Evolutionary conservation across 2,329 filamentous ascomycete species (phyloP).

Genomic region (Aspergillus caelatus): DNA sequence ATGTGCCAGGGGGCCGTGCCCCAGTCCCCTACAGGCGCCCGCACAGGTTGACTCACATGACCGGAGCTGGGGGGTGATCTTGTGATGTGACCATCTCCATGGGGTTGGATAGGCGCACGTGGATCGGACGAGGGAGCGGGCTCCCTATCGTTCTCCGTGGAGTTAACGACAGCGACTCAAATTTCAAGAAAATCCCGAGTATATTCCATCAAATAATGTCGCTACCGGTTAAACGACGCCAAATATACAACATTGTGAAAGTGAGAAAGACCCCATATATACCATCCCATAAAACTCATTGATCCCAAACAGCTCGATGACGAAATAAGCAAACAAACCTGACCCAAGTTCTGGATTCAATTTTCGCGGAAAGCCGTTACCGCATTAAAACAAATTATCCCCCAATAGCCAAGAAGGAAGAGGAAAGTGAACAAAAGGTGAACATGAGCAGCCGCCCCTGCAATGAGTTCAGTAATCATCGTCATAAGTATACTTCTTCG

Average conservation of each 20-base stretch:
- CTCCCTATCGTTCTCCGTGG: no score
- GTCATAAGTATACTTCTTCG: conserved; percentile 45
- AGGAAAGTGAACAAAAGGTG: conserved; percentile 21
- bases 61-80: not conserved
- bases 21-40: not conserved
- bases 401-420: conserved; percentile 10
- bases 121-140: not conserved
- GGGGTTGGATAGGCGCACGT: not conserved
- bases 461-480: conserved; percentile 30
- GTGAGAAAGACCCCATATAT: conserved; percentile 9
- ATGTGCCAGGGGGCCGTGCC: conserved; percentile 12
- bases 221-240: conserved; percentile 8
- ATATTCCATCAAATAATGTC: conserved; percentile 14
- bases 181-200: conserved; percentile 1
- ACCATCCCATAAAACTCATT: conserved; percentile 11
- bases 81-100: conserved; percentile 9
- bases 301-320: not conserved
- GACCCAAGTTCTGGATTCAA: not conserved
- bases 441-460: not conserved
- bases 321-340: conserved; percentile 13
- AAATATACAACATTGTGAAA: conserved; percentile 8
- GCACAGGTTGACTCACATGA: conserved; percentile 12
- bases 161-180: not conserved
- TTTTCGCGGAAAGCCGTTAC: not conserved
- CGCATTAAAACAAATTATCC: conserved; percentile 6